Base-by-base conservation (phyloP, 257 asterid genomes). In the Orobanche coerulescens region DNA sequence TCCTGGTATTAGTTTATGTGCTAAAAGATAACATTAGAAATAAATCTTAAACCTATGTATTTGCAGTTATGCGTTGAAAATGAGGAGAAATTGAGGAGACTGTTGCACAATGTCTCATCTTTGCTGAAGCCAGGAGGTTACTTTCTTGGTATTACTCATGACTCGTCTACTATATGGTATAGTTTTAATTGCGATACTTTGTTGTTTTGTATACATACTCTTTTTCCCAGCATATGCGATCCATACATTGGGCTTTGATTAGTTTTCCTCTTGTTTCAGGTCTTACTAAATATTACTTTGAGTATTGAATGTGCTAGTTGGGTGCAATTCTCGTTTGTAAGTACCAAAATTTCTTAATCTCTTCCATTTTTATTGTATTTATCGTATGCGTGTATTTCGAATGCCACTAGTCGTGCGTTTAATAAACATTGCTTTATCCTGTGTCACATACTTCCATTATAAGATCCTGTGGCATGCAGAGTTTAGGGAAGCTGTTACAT, bases 151-250 rank as follows among this genome's bases (percentile, higher is more conserved):
- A 78, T 90, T 62, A 83, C 95, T 74, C 90, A 96, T 49, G 97
- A 90, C 75, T 90, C 97, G 62, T 87, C 97, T 72, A 85, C 97
- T 66, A 90, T 90, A 79, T 90, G 97, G 97, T 90, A 83, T 59
- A 85, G 10, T 18, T 42, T 39, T 43, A 68, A 59, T 60, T 15
- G 43, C 31, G 48, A 56, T 55, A 58, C 34, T 53, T 33, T 62
- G 42, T 59, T 40, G 19, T 47, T 54, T 51, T 9, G 31, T 56
- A 16, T 36, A 20, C 23, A 56, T 19, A 10, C 25, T 7, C 5
- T 5, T 26, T 46, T 16, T 36, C 47, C 22, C 34, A 12, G 23
- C 25, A 20, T 50, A 25, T 59, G 13, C 40, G 7, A 36, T 74
- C 39, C 42, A 30, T 62, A 39, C 49, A 30, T 36, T 46, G 25